Conservation (phyloP, 305 asterid genomes). For the Rubia balearica region DNA sequence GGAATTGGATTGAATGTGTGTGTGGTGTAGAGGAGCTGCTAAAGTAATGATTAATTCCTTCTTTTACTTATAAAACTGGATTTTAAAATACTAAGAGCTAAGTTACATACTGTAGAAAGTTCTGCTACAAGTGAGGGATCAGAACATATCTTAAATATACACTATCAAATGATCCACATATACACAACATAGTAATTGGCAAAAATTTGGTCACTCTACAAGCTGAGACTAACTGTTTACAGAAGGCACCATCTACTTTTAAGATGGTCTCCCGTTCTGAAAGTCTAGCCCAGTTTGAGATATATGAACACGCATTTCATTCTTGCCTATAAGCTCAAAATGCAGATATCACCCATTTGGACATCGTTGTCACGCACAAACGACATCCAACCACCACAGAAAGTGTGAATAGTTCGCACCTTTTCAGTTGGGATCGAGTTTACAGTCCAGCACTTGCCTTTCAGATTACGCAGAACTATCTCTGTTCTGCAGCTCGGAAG, state of each 20-base stretch:
- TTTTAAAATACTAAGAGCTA: too few species aligned
- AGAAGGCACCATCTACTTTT: constrained; percentile 18
- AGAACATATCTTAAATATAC: too few species aligned
- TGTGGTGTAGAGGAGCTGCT: too few species aligned
- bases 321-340: constrained; percentile 77
- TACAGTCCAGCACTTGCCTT: constrained; percentile 79
- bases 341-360: constrained; percentile 92
- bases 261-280: constrained; percentile 30
- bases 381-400: constrained; percentile 98
- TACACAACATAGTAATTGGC: too few species aligned
- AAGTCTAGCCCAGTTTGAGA: constrained; percentile 47
- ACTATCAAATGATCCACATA: too few species aligned
- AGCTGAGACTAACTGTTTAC: constrained; percentile 10
- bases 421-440: constrained; percentile 79
- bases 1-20: too few species aligned
- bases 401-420: constrained; percentile 81
- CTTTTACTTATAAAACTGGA: too few species aligned
- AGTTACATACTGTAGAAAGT: too few species aligned
- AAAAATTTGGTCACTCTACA: background rate
- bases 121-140: too few species aligned
- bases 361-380: constrained; percentile 81
- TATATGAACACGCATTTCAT: constrained; percentile 84
- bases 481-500: constrained; percentile 70
- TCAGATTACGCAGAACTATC: constrained; percentile 64
- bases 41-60: too few species aligned